These are phyloP conservation scores for Coemansia sp. DNA, from an alignment of 192 early-diverging fungal genomes.

Conservation along the genomic window DNA sequence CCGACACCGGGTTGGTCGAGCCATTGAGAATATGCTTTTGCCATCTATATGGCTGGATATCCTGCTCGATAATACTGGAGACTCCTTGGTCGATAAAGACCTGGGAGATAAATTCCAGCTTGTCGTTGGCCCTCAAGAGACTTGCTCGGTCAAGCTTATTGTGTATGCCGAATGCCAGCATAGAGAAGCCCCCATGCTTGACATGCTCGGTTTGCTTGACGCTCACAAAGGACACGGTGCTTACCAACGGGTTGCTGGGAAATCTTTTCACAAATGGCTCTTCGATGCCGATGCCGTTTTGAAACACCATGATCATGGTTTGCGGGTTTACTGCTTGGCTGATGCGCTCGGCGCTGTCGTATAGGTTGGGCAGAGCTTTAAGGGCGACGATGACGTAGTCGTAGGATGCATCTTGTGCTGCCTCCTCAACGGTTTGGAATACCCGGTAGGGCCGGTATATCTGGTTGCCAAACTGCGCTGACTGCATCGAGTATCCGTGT, in stretches of 20 bases:
- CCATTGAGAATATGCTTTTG: constrained; percentile 52
- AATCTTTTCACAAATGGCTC: constrained; percentile 32
- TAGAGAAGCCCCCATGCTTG: constrained; percentile 46
- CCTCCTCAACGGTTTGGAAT: constrained; percentile 36
- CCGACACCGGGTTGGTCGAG: constrained; percentile 47
- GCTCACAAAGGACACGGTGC: constrained; percentile 43
- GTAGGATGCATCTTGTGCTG: constrained; percentile 18
- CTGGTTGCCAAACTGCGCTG: constrained; percentile 29
- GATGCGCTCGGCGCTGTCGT: constrained; percentile 36
- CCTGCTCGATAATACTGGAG: constrained; percentile 29
- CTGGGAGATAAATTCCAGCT: constrained; percentile 23
- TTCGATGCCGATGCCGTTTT: constrained; percentile 47
- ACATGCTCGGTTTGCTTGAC: constrained; percentile 31
- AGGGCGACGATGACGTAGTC: constrained; percentile 51
- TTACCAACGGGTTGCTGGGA: constrained; percentile 23
- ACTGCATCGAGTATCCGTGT: constrained; percentile 27
- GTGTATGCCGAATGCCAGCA: constrained; percentile 41
- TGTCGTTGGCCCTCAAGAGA: not conserved
- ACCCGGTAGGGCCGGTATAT: constrained; percentile 23
- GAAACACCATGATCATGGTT: constrained; percentile 43
- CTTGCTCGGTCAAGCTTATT: not conserved
- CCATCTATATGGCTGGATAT: constrained; percentile 54
- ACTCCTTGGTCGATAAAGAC: constrained; percentile 37
- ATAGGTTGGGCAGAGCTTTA: constrained; percentile 50
- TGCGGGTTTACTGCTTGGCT: constrained; percentile 8